phyloP scores from a whole-genome alignment of 75 land plant species.

The Picea sitchensis region DNA sequence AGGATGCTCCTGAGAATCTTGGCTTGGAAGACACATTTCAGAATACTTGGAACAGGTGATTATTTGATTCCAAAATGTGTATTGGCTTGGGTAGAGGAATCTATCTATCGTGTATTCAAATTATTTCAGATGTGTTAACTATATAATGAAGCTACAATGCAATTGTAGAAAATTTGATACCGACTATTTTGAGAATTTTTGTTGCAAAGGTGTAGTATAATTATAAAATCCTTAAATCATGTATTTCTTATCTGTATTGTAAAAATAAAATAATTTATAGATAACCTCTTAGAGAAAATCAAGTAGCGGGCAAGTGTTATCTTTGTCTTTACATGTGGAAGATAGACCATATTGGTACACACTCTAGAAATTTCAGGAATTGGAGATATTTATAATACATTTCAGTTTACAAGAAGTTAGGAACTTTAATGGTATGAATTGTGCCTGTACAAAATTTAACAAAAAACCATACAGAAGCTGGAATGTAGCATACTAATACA shows the following conservation, averaged over 20 bases:
- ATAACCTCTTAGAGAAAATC: background rate
- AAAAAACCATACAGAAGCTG: too few species aligned
- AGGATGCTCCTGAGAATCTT: constrained; percentile 55
- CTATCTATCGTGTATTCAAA: background rate
- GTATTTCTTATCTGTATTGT: background rate
- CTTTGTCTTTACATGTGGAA: too few species aligned
- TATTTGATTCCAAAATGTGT: background rate
- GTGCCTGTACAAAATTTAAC: too few species aligned
- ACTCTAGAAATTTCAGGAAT: too few species aligned
- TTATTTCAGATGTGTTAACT: background rate
- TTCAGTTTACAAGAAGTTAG: too few species aligned
- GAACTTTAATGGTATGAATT: too few species aligned
- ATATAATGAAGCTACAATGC: background rate
- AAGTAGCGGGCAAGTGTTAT: too few species aligned
- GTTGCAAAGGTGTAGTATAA: background rate
- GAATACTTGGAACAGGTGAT: constrained; percentile 64
- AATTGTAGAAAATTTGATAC: background rate
- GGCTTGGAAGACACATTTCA: constrained; percentile 75
- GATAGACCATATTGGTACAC: background rate
- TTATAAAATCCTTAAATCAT: background rate
- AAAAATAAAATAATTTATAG: background rate
- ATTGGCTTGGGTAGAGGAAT: background rate
- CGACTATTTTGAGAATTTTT: background rate
- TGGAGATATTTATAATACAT: too few species aligned
- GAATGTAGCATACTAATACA: too few species aligned